These are phyloP conservation scores for Colletotrichum spinosum DNA, from an alignment of 2,329 filamentous ascomycete species.

Conservation along the genomic window DNA sequence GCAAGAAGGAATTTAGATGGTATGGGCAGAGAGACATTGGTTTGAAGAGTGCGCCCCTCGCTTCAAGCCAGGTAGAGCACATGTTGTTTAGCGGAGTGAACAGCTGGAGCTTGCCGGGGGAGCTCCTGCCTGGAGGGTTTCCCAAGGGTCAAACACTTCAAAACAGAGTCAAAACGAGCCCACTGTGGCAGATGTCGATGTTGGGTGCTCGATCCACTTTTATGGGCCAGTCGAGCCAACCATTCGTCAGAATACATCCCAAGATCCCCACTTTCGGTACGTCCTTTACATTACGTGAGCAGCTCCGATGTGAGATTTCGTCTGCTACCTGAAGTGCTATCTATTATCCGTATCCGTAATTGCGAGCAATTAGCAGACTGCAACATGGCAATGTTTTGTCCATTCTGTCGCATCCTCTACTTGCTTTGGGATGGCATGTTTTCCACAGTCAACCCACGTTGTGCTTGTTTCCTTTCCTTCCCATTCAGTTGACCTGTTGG, in stretches of 20 bases:
- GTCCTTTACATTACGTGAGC: no score
- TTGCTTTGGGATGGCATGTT: no score
- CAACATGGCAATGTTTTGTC: no score
- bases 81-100: conserved; percentile 12
- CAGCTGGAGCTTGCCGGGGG: conserved; percentile 11
- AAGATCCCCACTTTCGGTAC: no score
- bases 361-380: no score
- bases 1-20: conserved; percentile 11
- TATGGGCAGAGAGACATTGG: conserved; percentile 3
- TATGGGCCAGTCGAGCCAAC: conserved; percentile 23
- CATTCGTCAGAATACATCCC: conserved; percentile 15
- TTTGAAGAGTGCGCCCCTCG: neutral
- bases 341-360: no score
- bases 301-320: neutral
- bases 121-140: conserved; percentile 15
- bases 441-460: no score
- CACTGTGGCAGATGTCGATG: conserved; percentile 37
- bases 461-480: no score
- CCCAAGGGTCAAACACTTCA: conserved; percentile 32
- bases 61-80: neutral
- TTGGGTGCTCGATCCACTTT: conserved; percentile 17
- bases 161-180: conserved; percentile 37
- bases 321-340: neutral
- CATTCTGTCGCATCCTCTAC: no score
- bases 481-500: no score